Evolutionary conservation across 1,139 yeast genomes (phyloP), one percentile per base, ranked within the genome.

Genomic region (Suhomyces terraborum): DNA sequence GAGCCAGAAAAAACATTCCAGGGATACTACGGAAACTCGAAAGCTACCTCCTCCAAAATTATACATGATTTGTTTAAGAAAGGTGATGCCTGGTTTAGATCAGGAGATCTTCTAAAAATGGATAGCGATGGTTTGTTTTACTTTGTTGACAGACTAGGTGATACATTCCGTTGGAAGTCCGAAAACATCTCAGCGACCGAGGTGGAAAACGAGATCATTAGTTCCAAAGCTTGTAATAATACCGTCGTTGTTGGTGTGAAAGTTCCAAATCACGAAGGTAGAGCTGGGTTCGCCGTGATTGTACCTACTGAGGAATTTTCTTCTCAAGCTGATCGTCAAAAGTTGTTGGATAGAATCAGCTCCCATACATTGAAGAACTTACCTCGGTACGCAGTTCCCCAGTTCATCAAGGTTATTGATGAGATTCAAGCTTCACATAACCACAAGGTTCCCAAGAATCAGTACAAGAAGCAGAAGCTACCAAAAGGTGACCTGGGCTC

Each of bases 161-260:
- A 93, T 59, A 91, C 98, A 0, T 93, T 86, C 71, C 77, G 98
- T 53, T 93, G 98, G 98, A 91, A 89, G 66, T 86, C 95, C 2
- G 98, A 93, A 66, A 91, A 93, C 64, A 97, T 93, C 25, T 82
- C 94, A 23, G 89, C 98, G 8, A 83, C 91, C 32, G 97, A 93
- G 64, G 97, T 93, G 30, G 98, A 91, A 61, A 87, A 84, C 59
- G 79, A 76, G 52, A 60, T 78, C 31, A 67, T 75, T 65, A 86
- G 85, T n/a, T 71, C 77, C 19, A 58, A 66, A 46, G 64, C 67
- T 8, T 67, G 88, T 45, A 70, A 73, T 45, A 88, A 87, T 58
- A 78, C 82, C 3, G 94, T 88, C 35, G 96, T 91, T 26, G 96
- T 91, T 32, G 98, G 98, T 16, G 89, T 89, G 13, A 73, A 76